phyloP scores from a whole-genome alignment of 306 rosid genomes.

The Fragaria ananassa region DNA sequence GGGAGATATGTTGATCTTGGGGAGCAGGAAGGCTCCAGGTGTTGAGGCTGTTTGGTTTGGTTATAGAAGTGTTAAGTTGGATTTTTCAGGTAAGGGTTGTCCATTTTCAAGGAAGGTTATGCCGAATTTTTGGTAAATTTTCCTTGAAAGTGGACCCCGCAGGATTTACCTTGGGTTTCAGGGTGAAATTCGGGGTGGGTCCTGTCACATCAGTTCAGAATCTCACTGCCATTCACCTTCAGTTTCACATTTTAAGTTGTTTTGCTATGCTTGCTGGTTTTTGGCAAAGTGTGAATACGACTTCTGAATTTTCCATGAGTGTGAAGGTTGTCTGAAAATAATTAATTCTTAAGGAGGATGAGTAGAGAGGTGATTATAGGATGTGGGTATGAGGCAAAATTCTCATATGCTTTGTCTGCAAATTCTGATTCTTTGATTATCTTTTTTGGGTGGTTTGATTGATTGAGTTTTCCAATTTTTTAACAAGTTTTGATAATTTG shows the following conservation, averaged over 20 bases:
- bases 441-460: slow-evolving; percentile 30
- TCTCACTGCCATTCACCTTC: too few relatives aligned
- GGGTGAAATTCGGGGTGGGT: too few relatives aligned
- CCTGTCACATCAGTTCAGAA: too few relatives aligned
- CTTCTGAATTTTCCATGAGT: slow-evolving; percentile 32
- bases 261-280: slow-evolving; percentile 22
- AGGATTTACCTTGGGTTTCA: too few relatives aligned
- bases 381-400: slow-evolving; percentile 86
- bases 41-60: too few relatives aligned
- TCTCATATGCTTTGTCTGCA: slow-evolving; percentile 25
- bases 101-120: too few relatives aligned
- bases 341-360: slow-evolving; percentile 41
- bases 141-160: too few relatives aligned
- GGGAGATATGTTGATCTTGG: too few relatives aligned
- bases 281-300: slow-evolving; percentile 23
- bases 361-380: slow-evolving; percentile 39
- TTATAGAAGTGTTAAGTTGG: too few relatives aligned
- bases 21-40: too few relatives aligned
- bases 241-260: slow-evolving; percentile 11
- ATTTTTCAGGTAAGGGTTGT: too few relatives aligned
- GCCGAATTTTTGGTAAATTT: too few relatives aligned
- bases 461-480: slow-evolving; percentile 30
- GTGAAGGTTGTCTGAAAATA: slow-evolving; percentile 40
- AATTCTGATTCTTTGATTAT: slow-evolving; percentile 26
- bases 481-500: slow-evolving; percentile 21